Evolutionary conservation across 768 basidiomycete species (phyloP), one percentile per base, ranked within the genome.

Genomic region (Boletellus ananiceps): DNA sequence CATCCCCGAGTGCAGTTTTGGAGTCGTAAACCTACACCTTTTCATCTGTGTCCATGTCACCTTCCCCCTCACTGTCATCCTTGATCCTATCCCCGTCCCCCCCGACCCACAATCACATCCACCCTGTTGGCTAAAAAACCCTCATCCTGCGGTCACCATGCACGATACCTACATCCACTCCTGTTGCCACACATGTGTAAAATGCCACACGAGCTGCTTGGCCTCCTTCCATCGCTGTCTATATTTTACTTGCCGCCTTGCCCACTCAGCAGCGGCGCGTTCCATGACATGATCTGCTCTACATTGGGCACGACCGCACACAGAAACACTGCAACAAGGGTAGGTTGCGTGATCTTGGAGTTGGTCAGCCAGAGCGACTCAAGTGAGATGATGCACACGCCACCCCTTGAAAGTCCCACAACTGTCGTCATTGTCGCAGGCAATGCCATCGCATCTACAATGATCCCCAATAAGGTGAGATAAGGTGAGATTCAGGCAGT

Each of bases 301-400:
- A 68, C 5, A 3, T 68, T 66, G 2, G 64, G 64, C 0, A 59
- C 66, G 21, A 66, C 55, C 0, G 66, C 57, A 19, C 66, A 67
- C 19, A 65, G 11, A 31, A 63, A 65, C 9, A 61, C 46, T 0
- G 64, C 64, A 19, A 65, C 64, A 40, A 66, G 53, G 13, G 40
- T 19, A 0, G 66, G 54, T 4, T 55, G 64, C 0, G 64, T 68
- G 40, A 65, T 65, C 15, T 44, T 40, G 5, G 63, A 64, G 15
- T 64, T 52, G 27, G 66, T 55, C 15, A 65, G 12, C 66, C 66
- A 65, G 0, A 65, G 18, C 1, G 64, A 60, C 19, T 67, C 61
- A 4, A 65, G 47, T 8, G 63, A 53, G 1, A 54, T 63, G 12
- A 63, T 66, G 16, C 51, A 55, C 1, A 63, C 54, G 4, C 60